Base-by-base conservation (phyloP, 495 filamentous ascomycete species). In the Geoglossum glabrum region DNA sequence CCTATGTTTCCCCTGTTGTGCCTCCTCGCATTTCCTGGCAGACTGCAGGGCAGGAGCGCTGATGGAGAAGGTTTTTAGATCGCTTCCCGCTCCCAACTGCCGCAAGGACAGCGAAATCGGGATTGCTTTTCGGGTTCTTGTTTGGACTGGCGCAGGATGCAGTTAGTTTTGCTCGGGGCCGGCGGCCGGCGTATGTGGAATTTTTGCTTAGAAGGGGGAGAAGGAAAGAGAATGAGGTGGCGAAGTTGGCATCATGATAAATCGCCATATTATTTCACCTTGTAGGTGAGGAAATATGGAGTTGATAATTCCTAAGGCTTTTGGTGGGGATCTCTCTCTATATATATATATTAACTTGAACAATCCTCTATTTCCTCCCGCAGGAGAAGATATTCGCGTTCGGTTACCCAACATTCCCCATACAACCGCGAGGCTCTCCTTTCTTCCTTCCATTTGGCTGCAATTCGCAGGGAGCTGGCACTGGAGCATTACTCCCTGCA, bases 131-230 rank as follows among this genome's bases (percentile, higher is more conserved):
- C 49, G 88, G 90, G n/a, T 61, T 94, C 2, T 75, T 69, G 25
- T 95, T 85, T 71, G 92, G 92, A 38, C 71, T 94, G 33, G 62
- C 79, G 47, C 90, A 98, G 69, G 92, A 94, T 69, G 72, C 71
- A 34, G 57, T 89, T 27, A 75, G 73, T 50, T 70, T 77, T 23
- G 63, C 75, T 27, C 82, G 78, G 65, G 88, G 89, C 34, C 79
- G 84, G 57, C 75, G 73, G 54, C 75, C 86, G 36, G 74, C 78
- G 7, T 92, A 90, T 64, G 67, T 92, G 58, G 80, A 89, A 19
- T 86, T 79, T 60, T 28, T 50, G 15, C 19, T 50, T 15, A 21
- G 46, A 62, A 54, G 55, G 36, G 10, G 61, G 25, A 45, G 36
- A 30, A 62, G 26, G 3, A 23, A 40, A 38, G 50, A 56, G 17